phyloP scores from a whole-genome alignment of 768 basidiomycete species.

The Mycena crocata region DNA sequence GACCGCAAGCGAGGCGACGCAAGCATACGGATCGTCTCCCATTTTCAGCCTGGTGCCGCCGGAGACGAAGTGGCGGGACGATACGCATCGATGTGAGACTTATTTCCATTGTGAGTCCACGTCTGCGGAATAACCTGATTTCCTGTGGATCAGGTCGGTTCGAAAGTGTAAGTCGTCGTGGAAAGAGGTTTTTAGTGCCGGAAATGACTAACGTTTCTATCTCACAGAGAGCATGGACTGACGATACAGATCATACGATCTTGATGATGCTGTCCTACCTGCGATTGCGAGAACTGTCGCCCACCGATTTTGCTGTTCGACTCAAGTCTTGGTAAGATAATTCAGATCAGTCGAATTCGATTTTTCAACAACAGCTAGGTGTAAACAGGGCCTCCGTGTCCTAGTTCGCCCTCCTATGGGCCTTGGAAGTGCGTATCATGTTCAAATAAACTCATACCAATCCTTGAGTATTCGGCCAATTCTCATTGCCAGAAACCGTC shows the following conservation, averaged over 20 bases:
- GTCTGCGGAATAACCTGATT: not conserved
- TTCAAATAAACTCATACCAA: not conserved
- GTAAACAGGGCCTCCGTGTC: constrained; percentile 34
- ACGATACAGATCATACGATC: constrained; percentile 37
- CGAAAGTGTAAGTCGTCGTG: constrained; percentile 22
- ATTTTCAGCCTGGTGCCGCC: constrained; percentile 30
- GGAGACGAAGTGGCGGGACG: constrained; percentile 30
- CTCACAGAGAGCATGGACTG: constrained; percentile 37
- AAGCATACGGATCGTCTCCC: constrained; percentile 26
- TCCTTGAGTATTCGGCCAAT: too few relatives aligned
- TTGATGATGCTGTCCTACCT: constrained; percentile 36
- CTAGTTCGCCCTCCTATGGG: constrained; percentile 38
- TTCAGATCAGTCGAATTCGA: not conserved
- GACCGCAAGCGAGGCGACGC: constrained; percentile 27
- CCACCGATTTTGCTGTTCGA: constrained; percentile 32
- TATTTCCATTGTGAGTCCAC: not conserved
- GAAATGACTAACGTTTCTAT: not conserved
- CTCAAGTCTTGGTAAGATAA: constrained; percentile 31
- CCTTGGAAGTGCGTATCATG: constrained; percentile 31
- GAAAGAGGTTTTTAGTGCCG: not conserved
- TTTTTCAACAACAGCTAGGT: constrained; percentile 10
- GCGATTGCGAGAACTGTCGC: constrained; percentile 29
- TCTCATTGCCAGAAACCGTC: constrained; percentile 27
- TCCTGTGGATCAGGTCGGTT: constrained; percentile 27
- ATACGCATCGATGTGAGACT: constrained; percentile 34